Percentiles rank a stretch among this genome's conserved stretches.
phyloP scores from a whole-genome alignment of 306 rosid genomes.

The Malus asiatica region DNA sequence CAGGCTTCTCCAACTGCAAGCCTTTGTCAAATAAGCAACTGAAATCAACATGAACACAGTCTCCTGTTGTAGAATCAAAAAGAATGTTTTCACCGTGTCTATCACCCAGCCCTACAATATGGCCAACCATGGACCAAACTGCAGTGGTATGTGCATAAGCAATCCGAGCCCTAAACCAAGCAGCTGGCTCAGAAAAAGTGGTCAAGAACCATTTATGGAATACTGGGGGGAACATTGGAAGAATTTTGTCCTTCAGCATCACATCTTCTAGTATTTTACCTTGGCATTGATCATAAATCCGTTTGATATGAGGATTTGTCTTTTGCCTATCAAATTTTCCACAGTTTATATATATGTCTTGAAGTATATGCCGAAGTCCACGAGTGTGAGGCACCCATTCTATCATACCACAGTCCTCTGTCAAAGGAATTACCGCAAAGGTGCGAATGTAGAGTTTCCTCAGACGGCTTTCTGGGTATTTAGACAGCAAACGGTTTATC shows the following conservation, averaged over 20 bases:
- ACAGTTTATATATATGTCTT: slow-evolving; percentile 70
- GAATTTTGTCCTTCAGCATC: slow-evolving; percentile 73
- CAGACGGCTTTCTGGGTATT: slow-evolving; percentile 89
- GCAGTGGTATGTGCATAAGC: slow-evolving; percentile 98
- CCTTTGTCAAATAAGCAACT: slow-evolving; percentile 98
- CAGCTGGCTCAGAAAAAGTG: slow-evolving; percentile 97
- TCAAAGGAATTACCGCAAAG: slow-evolving; percentile 89
- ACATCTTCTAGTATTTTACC: slow-evolving; percentile 80
- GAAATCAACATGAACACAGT: slow-evolving; percentile 96
- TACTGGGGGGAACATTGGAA: slow-evolving; percentile 94
- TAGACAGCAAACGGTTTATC: slow-evolving; percentile 80
- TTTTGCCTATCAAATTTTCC: slow-evolving; percentile 86
- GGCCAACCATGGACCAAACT: slow-evolving; percentile 99
- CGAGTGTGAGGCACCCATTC: slow-evolving; percentile 98
- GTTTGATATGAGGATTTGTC: slow-evolving; percentile 79
- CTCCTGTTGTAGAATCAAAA: slow-evolving; percentile 90
- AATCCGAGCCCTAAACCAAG: slow-evolving; percentile 94
- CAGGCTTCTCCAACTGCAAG: slow-evolving; percentile 95
- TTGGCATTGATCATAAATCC: slow-evolving; percentile 83
- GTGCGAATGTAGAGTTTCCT: slow-evolving; percentile 96
- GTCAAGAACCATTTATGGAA: slow-evolving; percentile 91
- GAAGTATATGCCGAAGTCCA: slow-evolving; percentile 88
- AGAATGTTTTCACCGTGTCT: slow-evolving; percentile 96
- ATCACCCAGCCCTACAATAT: slow-evolving; percentile 94
- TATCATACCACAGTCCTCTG: slow-evolving; percentile 98